Percentiles rank a stretch among this genome's conserved stretches.
These are phyloP conservation scores for Ophiostoma ulmi DNA, from an alignment of 2,329 filamentous ascomycete genomes.

Conservation along the genomic window DNA sequence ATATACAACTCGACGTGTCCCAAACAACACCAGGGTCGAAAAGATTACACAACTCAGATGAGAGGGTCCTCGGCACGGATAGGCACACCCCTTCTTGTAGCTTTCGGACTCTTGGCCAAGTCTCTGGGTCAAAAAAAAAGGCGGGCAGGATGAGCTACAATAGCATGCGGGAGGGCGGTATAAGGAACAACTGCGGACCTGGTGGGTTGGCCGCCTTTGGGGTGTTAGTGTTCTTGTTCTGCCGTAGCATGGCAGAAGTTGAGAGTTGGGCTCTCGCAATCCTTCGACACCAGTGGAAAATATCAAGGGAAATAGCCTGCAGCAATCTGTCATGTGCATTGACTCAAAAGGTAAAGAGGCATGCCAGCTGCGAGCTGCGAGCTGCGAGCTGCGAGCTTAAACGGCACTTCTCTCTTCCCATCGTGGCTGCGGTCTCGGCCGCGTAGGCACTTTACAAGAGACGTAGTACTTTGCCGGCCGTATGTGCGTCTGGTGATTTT, in stretches of 20 bases:
- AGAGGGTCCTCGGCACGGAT: neutral
- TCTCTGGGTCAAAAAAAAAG: neutral
- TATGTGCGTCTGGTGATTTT: neutral
- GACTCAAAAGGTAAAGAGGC: neutral
- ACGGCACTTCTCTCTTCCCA: neutral
- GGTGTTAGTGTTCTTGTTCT: neutral
- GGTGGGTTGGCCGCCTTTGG: neutral
- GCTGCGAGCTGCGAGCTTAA: neutral
- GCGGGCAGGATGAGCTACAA: neutral
- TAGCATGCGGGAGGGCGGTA: neutral
- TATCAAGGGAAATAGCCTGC: neutral
- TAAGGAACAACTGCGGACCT: neutral
- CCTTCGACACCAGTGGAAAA: neutral
- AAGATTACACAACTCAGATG: neutral
- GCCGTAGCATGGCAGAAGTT: neutral
- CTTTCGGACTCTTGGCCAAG: neutral
- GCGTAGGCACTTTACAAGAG: neutral
- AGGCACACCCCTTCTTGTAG: neutral
- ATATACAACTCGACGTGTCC: neutral
- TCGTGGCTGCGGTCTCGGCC: neutral
- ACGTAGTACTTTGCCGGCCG: neutral
- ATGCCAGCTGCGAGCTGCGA: neutral
- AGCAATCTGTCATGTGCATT: neutral
- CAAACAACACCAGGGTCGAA: neutral
- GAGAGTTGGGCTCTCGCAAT: neutral